Percentiles rank a stretch among this genome's conserved stretches.
phyloP scores from a whole-genome alignment of 2,329 filamentous ascomycete genomes.

The Cercospora sp. region DNA sequence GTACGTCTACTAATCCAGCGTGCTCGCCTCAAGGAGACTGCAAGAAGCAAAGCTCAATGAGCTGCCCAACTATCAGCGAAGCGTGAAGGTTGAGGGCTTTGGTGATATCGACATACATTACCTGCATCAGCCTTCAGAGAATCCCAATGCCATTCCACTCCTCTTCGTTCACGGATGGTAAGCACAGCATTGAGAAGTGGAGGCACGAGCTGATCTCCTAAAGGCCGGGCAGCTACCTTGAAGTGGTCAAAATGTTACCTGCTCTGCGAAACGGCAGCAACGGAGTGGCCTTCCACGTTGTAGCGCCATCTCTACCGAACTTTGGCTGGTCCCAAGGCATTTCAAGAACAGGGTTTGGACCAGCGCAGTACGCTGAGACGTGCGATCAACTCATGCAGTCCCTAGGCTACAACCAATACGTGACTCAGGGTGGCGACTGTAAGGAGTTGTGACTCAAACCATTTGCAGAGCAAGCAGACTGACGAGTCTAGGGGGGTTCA shows the following conservation, averaged over 20 bases:
- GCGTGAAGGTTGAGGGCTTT: slow-evolving; percentile 59
- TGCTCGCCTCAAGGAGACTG: slow-evolving; percentile 38
- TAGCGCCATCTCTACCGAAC: slow-evolving; percentile 59
- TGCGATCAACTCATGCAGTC: slow-evolving; percentile 61
- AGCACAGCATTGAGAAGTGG: background rate
- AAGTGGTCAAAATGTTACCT: slow-evolving; percentile 62
- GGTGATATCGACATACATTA: slow-evolving; percentile 64
- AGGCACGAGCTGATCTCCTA: background rate
- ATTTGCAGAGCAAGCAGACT: background rate
- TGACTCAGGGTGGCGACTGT: slow-evolving; percentile 57
- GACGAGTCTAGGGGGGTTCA: slow-evolving; percentile 35
- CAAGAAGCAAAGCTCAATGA: slow-evolving; percentile 61
- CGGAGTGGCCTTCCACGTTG: slow-evolving; percentile 61
- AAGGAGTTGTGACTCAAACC: background rate
- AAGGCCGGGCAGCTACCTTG: slow-evolving; percentile 66
- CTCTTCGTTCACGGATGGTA: slow-evolving; percentile 66
- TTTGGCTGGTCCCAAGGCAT: slow-evolving; percentile 67
- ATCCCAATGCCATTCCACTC: slow-evolving; percentile 60
- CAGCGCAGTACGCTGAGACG: slow-evolving; percentile 56
- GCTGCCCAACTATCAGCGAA: slow-evolving; percentile 59
- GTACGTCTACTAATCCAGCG: background rate
- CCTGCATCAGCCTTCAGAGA: slow-evolving; percentile 57
- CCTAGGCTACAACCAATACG: slow-evolving; percentile 60
- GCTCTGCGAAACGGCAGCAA: slow-evolving; percentile 43
- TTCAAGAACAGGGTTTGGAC: slow-evolving; percentile 50